Percentiles rank a stretch among this genome's conserved stretches.
Conservation (phyloP, 2,329 filamentous ascomycete species). For the Zopfia rhizophila region DNA sequence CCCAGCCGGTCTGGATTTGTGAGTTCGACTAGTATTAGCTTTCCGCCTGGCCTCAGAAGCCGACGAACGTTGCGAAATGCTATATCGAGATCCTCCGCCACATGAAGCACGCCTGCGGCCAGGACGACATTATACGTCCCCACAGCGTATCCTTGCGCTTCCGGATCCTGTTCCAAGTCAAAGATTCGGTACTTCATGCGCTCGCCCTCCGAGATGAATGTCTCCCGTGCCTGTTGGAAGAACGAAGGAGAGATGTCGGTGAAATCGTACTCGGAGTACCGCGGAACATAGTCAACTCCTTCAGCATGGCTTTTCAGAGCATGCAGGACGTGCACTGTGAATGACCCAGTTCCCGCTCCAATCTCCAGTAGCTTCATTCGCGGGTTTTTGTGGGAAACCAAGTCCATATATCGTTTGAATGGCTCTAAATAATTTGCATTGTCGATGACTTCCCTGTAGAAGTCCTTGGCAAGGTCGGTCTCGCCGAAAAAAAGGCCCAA, state of each 20-base stretch:
- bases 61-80: constrained; percentile 24
- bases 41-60: constrained; percentile 32
- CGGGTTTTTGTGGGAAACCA: constrained; percentile 27
- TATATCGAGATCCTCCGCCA: constrained; percentile 7
- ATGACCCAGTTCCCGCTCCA: constrained; percentile 17
- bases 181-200: constrained; percentile 31
- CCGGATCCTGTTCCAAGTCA: constrained; percentile 1
- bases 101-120: constrained; percentile 24
- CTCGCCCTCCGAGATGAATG: constrained; percentile 14
- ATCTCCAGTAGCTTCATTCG: constrained; percentile 16
- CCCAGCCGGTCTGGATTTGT: constrained; percentile 4
- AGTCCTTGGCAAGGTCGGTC: not conserved
- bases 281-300: not conserved
- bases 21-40: constrained; percentile 29
- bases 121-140: constrained; percentile 22
- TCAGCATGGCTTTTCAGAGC: not conserved
- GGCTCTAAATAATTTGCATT: not conserved
- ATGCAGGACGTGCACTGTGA: constrained; percentile 2
- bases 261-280: constrained; percentile 27
- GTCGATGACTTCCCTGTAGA: not conserved
- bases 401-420: constrained; percentile 31
- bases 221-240: too few species aligned
- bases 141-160: constrained; percentile 25
- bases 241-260: constrained; percentile 34
- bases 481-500: too few species aligned